A percentile compares a stretch with the other conserved stretches of the same genome.
phyloP scores from a whole-genome alignment of 352 stramenopile species.

The Globisporangium cederbergense region DNA sequence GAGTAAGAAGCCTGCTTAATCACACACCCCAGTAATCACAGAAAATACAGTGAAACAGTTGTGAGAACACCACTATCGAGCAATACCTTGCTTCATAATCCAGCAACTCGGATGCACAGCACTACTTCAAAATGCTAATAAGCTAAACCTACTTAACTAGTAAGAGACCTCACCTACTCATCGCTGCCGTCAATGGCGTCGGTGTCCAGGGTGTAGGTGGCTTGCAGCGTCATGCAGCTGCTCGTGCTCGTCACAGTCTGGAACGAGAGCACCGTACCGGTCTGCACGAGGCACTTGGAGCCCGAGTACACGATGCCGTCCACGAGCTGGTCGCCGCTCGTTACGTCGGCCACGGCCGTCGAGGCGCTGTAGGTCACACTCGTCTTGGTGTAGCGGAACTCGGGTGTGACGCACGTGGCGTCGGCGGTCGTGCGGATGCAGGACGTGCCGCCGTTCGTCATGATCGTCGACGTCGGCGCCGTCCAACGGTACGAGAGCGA shows the following conservation, averaged over 20 bases:
- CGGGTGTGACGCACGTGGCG: no score
- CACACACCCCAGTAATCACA: not conserved
- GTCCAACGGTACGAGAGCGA: no score
- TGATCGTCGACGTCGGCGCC: no score
- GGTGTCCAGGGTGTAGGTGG: conserved; percentile 27
- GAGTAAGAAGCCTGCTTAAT: not conserved
- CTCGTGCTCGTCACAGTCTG: conserved; percentile 13
- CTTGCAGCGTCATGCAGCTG: conserved; percentile 25
- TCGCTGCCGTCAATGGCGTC: conserved; percentile 10
- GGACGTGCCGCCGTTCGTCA: no score
- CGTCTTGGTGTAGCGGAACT: no score
- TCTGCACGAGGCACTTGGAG: conserved; percentile 24
- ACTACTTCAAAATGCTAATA: not conserved
- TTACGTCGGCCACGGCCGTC: not conserved
- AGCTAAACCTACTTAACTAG: not conserved
- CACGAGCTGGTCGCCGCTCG: conserved; percentile 23
- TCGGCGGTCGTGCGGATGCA: no score
- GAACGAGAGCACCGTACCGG: conserved; percentile 17
- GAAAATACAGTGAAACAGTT: not conserved
- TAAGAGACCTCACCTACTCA: not conserved
- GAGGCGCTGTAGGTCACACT: no score
- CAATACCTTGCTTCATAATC: not conserved
- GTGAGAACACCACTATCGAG: not conserved
- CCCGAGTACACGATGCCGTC: conserved; percentile 23
- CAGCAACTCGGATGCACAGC: not conserved